These are phyloP conservation scores for Kuraishia hungarica DNA, from an alignment of 805 yeast species.

Conservation along the genomic window DNA sequence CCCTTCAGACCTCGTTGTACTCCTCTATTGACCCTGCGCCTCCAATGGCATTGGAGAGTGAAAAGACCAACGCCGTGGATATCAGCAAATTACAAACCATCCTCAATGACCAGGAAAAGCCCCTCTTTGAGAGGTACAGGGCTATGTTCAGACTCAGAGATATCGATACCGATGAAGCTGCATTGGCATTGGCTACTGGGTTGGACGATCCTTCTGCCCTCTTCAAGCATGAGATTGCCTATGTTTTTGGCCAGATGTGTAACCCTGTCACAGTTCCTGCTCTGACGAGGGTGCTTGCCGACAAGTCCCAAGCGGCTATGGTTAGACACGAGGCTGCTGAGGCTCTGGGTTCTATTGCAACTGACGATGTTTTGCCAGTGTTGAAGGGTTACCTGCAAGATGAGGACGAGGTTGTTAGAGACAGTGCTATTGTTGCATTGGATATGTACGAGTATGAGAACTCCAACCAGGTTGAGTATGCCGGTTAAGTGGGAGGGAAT, in stretches of 20 bases:
- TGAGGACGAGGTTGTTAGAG: conserved; percentile 85
- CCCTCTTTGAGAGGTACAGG: conserved; percentile 90
- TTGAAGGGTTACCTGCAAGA: conserved; percentile 73
- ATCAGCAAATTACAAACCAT: conserved; percentile 57
- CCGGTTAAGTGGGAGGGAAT: conserved; percentile 20
- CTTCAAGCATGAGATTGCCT: conserved; percentile 96
- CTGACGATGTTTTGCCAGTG: conserved; percentile 90
- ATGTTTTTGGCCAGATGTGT: conserved; percentile 95
- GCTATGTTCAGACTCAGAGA: conserved; percentile 98
- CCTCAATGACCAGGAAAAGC: conserved; percentile 66
- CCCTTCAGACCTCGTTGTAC: conserved; percentile 67
- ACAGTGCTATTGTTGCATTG: conserved; percentile 92
- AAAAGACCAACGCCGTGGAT: conserved; percentile 38
- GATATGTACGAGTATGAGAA: conserved; percentile 98
- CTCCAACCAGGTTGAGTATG: conserved; percentile 74
- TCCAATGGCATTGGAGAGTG: conserved; percentile 69
- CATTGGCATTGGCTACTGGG: conserved; percentile 85
- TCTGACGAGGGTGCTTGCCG: conserved; percentile 70
- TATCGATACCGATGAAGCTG: conserved; percentile 87
- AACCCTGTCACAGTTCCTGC: conserved; percentile 90
- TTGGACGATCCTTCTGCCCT: conserved; percentile 86
- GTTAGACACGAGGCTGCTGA: conserved; percentile 99
- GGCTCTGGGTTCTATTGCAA: conserved; percentile 94
- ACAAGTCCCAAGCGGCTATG: conserved; percentile 87
- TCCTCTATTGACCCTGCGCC: conserved; percentile 97